Evolutionary conservation across 768 basidiomycete genomes (phyloP), one percentile per base, ranked within the genome.

Genomic region (Kwoniella mangroviensis): DNA sequence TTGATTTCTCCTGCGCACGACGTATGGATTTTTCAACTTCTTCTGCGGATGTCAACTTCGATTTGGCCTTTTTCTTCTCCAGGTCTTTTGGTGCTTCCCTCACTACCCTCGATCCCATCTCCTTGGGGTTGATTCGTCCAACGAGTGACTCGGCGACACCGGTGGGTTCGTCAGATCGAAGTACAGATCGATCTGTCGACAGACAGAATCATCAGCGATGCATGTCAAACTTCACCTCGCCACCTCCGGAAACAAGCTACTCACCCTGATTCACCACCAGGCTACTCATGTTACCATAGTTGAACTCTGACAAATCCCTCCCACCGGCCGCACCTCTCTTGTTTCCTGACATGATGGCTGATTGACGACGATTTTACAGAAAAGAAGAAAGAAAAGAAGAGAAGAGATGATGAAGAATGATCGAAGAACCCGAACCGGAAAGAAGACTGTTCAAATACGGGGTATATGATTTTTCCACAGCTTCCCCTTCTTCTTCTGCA

Each of bases 121-220:
- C 90, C 71, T 87, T 88, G 10, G 89, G 87, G 86, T 93, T 90
- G 67, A 99, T 98, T 28, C 91, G 88, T 17, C 97, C 97, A 55
- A 89, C 91, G 42, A 98, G 89, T 2, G 94, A 90, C 17, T 95
- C 95, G 11, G 95, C 92, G 9, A 94, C 93, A 72, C 97, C 96
- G 86, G 97, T 94, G 7, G 95, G 95, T 82, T 99, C 96, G 85
- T 92, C 92, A 87, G 95, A 93, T 72, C 94, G 87, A 57, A 93
- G 88, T 12, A 78, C 77, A 41, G 80, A 81, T 73, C 82, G 77
- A 69, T 80, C 79, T 80, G 41, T 13, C 10, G 19, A 21, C 70
- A 45, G 66, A 59, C 60, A 63, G 49, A 6, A 21, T 9, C 58
- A 13, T 41, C 59, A 61, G 59, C 9, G 7, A 7, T 28, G 42